Percentiles rank a stretch among this genome's conserved stretches.
Evolutionary conservation across 2,329 filamentous ascomycete species (phyloP).

Genomic region (Cladobotryum protrusum): DNA sequence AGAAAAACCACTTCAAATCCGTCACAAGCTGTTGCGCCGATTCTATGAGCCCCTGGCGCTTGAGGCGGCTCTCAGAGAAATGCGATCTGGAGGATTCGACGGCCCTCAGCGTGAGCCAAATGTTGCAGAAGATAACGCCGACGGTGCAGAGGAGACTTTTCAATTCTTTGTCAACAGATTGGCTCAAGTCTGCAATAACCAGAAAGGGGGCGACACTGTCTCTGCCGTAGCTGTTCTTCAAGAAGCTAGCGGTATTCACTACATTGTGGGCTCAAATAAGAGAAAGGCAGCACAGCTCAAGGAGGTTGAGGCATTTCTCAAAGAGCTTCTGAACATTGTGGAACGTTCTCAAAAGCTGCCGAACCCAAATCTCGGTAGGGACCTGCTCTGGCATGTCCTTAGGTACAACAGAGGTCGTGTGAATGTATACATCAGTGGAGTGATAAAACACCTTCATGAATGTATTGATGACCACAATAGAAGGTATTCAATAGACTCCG

Average conservation of each 20-base stretch:
- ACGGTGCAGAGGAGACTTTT: constrained; percentile 18
- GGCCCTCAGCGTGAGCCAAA: constrained; percentile 3
- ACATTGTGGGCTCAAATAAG: constrained; percentile 27
- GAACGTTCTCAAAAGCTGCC: not conserved
- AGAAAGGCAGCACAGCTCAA: not conserved
- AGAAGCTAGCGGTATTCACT: constrained; percentile 20
- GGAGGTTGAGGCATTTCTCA: constrained; percentile 6
- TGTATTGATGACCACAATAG: constrained; percentile 13
- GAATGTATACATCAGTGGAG: constrained; percentile 12
- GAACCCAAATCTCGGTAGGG: fast-evolving
- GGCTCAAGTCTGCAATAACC: constrained; percentile 25
- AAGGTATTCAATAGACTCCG: not conserved
- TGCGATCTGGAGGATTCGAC: not conserved
- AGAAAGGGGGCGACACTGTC: constrained; percentile 23
- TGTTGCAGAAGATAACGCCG: not conserved
- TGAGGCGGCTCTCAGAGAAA: constrained; percentile 18
- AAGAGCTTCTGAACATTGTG: constrained; percentile 11
- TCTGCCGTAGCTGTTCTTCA: constrained; percentile 25
- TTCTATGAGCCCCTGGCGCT: constrained; percentile 25
- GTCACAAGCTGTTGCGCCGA: constrained; percentile 16
- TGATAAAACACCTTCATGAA: constrained; percentile 3
- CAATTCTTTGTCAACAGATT: constrained; percentile 26
- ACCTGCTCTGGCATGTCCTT: constrained; percentile 13
- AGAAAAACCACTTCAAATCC: constrained; percentile 8
- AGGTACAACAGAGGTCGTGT: constrained; percentile 16